Conservation (phyloP, 192 early-diverging fungal species). For the Piromyces sp. region DNA sequence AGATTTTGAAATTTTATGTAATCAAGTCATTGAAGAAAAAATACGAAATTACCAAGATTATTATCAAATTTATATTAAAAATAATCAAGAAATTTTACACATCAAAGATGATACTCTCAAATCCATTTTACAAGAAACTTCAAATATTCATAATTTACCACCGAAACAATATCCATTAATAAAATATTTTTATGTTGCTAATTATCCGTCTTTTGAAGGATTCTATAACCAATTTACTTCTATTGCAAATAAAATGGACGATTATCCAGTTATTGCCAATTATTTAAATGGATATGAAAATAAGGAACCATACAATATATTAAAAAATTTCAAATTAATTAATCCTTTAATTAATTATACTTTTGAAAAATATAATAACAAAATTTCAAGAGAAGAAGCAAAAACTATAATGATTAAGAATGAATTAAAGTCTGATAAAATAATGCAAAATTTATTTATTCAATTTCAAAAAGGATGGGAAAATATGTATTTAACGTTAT, state of each 20-base stretch:
- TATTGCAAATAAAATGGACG: not conserved
- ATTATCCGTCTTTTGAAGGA: not conserved
- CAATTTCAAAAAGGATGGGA: not conserved
- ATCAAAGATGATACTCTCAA: not conserved
- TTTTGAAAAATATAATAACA: not conserved
- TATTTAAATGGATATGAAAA: not conserved
- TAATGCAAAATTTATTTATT: not conserved
- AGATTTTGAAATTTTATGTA: not conserved
- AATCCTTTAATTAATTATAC: not conserved
- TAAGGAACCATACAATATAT: not conserved
- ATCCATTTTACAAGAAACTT: not conserved
- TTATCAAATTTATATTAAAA: no score
- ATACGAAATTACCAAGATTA: no score
- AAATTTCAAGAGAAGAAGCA: not conserved
- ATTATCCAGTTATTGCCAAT: not conserved
- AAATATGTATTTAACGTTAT: not conserved
- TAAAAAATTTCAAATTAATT: not conserved
- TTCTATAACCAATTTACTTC: not conserved
- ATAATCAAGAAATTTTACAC: no score
- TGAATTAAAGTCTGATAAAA: not conserved
- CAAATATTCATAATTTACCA: not conserved
- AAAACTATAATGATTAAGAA: not conserved
- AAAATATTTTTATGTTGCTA: not conserved
- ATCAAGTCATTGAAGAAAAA: not conserved
- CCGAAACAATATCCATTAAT: not conserved